Evolutionary conservation across 2,329 filamentous ascomycete genomes (phyloP), one percentile per base, ranked within the genome.

Genomic region (Waltergamsia citrina): DNA sequence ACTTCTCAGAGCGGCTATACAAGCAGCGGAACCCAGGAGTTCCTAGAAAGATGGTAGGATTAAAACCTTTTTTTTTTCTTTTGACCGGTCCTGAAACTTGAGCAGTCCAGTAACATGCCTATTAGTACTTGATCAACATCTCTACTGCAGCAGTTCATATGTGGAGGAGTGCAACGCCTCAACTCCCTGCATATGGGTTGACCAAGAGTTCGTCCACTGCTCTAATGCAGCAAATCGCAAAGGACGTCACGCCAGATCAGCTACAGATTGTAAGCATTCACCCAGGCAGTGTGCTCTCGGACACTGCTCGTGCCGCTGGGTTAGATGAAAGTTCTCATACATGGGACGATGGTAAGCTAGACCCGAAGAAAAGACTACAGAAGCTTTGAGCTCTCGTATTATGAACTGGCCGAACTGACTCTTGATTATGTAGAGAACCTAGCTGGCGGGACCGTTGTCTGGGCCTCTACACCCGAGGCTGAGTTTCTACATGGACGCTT

Each of bases 401-500:
- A 25, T n/a, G n/a, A n/a, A n/a, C n/a, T 9, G 23, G 23, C 14
- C 14, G 11, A 14, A 26, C 16, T 9, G 25, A 16, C 17, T 9
- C 20, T 22, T 10, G 9, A 9, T 9, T n/a, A 14, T 4, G 29
- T 15, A 16, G 8, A 35, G 19, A 21, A 38, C 10, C 25, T 40
- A 14, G 19, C 38, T 10, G 35, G 34, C n/a, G 19, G 49, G 20
- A 63, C 59, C 27, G 37, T 43, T n/a, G 51, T 62, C 6, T 64
- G 59, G 61, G 43, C 53, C 4, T 51, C 58, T 4, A 51, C 49
- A 6, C 38, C 47, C 0, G 53, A 63, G 35, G 59, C 60, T 4
- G 36, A 32, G 4, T 63, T 64, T 29, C 37, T 63, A 21, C 56
- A 54, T 26, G 52, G 54, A 6, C 56, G 55, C 25, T 55, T 55